Evolutionary conservation across 2,329 filamentous ascomycete species (phyloP).

Genomic region (Tetracladium maxilliforme): DNA sequence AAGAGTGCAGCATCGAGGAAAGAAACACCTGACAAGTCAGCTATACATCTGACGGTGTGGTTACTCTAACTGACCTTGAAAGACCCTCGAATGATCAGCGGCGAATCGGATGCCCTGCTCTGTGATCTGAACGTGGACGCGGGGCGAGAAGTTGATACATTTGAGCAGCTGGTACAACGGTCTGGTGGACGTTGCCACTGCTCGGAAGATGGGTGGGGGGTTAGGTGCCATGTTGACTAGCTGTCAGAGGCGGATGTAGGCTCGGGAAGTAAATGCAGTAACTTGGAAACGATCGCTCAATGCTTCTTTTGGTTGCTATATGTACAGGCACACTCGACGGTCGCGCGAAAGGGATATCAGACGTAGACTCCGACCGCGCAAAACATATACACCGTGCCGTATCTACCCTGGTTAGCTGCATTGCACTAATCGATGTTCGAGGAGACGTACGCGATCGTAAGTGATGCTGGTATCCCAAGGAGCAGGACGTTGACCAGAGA

Average conservation of each 20-base stretch:
- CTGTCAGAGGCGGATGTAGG: too few relatives aligned
- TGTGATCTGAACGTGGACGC: conserved; percentile 58
- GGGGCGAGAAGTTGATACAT: conserved; percentile 40
- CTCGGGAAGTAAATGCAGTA: too few relatives aligned
- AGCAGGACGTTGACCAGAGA: conserved; percentile 63
- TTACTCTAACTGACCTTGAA: conserved; percentile 79
- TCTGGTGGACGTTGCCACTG: conserved; percentile 63
- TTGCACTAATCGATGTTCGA: conserved; percentile 4
- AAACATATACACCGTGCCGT: conserved; percentile 96
- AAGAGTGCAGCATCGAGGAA: conserved; percentile 86
- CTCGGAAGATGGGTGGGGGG: conserved; percentile 53
- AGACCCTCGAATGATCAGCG: conserved; percentile 75
- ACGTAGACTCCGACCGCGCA: conserved; percentile 98
- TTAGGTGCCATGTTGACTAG: too few relatives aligned
- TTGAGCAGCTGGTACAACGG: conserved; percentile 53
- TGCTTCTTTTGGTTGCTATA: too few relatives aligned
- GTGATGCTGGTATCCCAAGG: conserved; percentile 72
- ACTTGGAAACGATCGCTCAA: too few relatives aligned
- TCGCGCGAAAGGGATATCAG: conserved; percentile 34
- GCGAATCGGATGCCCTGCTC: conserved; percentile 77
- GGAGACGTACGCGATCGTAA: conserved; percentile 69
- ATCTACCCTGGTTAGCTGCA: conserved; percentile 37
- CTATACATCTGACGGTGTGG: too few relatives aligned
- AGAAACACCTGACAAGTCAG: conserved; percentile 40
- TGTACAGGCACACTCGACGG: too few relatives aligned